phyloP scores from a whole-genome alignment of 176 grass and related monocot genomes.

The Pharus latifolius region DNA sequence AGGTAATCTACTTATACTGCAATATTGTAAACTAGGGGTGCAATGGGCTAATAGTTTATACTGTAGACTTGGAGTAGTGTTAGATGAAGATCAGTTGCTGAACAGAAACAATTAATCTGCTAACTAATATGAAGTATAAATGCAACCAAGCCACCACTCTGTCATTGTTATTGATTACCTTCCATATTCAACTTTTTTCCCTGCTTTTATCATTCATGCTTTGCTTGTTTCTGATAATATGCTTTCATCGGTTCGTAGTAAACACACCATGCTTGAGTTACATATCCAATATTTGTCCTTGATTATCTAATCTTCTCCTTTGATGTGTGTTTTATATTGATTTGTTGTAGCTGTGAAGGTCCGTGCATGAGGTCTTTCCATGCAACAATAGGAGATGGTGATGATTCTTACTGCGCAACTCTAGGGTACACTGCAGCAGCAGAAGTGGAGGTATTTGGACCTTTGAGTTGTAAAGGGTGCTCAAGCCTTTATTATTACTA shows the following conservation, averaged over 20 bases:
- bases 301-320: not conserved
- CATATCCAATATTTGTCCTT: not conserved
- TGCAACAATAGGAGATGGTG: slow-evolving; percentile 46
- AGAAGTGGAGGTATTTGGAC: slow-evolving; percentile 46
- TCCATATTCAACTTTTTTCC: not conserved
- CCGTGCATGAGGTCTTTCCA: slow-evolving; percentile 75
- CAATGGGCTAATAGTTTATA: too few species aligned
- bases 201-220: not conserved
- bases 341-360: slow-evolving; percentile 68
- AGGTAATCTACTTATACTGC: too few species aligned
- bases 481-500: not conserved
- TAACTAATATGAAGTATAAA: too few species aligned
- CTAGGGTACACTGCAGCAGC: slow-evolving; percentile 39
- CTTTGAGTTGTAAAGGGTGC: not conserved
- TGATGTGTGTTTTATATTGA: not conserved
- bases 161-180: not conserved
- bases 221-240: not conserved
- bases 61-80: too few species aligned
- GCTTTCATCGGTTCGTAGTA: not conserved
- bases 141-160: too few species aligned
- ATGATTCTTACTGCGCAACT: slow-evolving; percentile 52
- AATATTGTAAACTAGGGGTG: too few species aligned
- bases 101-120: too few species aligned
- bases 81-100: too few species aligned
- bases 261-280: not conserved